phyloP scores from a whole-genome alignment of 495 filamentous ascomycete genomes.

The Haplographium delicatum region DNA sequence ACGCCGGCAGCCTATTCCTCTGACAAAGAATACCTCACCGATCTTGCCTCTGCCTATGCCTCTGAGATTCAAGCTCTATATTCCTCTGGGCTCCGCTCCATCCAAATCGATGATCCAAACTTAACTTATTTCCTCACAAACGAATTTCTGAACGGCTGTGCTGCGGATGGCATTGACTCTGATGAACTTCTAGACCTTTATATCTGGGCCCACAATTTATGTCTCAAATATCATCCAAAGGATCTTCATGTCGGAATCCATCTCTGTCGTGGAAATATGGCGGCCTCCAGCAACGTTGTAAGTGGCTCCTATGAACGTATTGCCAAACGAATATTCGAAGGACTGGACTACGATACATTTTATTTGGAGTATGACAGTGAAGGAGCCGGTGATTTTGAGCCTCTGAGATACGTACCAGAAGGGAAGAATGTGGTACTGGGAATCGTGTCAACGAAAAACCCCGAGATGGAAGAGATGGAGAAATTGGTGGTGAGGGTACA shows the following conservation, averaged over 20 bases:
- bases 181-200: constrained; percentile 69
- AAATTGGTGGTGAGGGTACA: constrained; percentile 41
- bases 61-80: constrained; percentile 62
- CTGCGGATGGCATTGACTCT: constrained; percentile 51
- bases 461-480: constrained; percentile 67
- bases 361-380: constrained; percentile 81
- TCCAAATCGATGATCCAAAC: constrained; percentile 73
- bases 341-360: constrained; percentile 66
- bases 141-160: constrained; percentile 67
- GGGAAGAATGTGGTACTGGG: constrained; percentile 74
- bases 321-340: constrained; percentile 70
- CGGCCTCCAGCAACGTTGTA: constrained; percentile 70
- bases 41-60: constrained; percentile 70
- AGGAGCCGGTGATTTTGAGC: constrained; percentile 73
- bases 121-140: constrained; percentile 77
- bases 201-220: constrained; percentile 72
- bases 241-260: constrained; percentile 75
- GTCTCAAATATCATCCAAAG: constrained; percentile 54
- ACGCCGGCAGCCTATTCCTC: constrained; percentile 56
- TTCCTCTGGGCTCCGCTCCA: constrained; percentile 61
- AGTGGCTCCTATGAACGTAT: constrained; percentile 79
- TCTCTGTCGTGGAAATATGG: constrained; percentile 68
- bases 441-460: constrained; percentile 68
- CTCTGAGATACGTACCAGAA: constrained; percentile 63
- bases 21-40: constrained; percentile 67